These are phyloP conservation scores for Euphrasia arctica DNA, from an alignment of 305 asterid species.

Conservation along the genomic window DNA sequence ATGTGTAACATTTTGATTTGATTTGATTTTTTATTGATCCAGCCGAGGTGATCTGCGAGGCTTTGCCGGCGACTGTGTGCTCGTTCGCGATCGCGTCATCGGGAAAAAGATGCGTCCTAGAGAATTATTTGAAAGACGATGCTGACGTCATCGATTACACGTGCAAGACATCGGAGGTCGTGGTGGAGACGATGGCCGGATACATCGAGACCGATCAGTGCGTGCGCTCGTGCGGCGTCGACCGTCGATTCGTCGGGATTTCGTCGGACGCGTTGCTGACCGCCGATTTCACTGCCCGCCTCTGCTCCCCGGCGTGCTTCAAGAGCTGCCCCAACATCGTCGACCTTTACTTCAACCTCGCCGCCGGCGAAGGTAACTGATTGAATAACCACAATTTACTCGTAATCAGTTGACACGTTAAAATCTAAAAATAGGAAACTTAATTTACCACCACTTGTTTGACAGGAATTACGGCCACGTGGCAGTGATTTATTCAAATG, in stretches of 20 bases:
- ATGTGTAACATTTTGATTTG: no score
- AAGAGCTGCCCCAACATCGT: conserved; percentile 62
- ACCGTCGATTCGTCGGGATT: conserved; percentile 52
- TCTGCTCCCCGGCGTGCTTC: conserved; percentile 63
- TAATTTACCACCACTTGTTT: neutral
- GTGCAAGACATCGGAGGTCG: conserved; percentile 74
- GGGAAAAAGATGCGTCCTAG: conserved; percentile 82
- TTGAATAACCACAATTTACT: neutral
- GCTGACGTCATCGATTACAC: conserved; percentile 40
- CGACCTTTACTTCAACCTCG: conserved; percentile 70
- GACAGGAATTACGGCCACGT: neutral
- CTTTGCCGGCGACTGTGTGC: conserved; percentile 48
- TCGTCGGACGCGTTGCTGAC: conserved; percentile 60
- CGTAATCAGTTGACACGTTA: no score
- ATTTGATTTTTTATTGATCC: no score
- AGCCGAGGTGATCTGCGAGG: conserved; percentile 74
- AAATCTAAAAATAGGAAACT: neutral
- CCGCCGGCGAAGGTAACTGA: conserved; percentile 77
- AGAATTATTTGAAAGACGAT: conserved; percentile 37
- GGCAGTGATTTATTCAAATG: neutral
- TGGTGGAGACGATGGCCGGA: conserved; percentile 49
- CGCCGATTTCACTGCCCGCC: conserved; percentile 43
- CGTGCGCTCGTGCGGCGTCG: conserved; percentile 56
- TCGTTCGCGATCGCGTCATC: conserved; percentile 73
- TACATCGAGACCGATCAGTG: conserved; percentile 66